Evolutionary conservation across 2,329 filamentous ascomycete species (phyloP).

Genomic region (Alternaria brassicicola): DNA sequence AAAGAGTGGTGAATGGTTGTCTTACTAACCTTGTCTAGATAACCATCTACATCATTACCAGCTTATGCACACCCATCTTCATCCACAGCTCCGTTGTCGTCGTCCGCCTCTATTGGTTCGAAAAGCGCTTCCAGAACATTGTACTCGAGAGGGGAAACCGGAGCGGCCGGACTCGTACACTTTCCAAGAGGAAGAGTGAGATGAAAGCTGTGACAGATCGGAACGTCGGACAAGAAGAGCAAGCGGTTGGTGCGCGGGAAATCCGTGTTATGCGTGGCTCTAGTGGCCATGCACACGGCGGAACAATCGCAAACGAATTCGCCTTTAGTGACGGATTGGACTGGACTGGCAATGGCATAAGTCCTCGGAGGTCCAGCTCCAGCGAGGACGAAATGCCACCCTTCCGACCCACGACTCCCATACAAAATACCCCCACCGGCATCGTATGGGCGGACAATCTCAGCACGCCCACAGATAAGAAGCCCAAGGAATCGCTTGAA

Average conservation of each 20-base stretch:
- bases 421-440: slow-evolving; percentile 19
- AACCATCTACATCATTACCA: slow-evolving; percentile 48
- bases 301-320: slow-evolving; percentile 62
- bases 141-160: slow-evolving; percentile 70
- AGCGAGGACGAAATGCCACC: slow-evolving; percentile 28
- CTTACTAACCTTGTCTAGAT: slow-evolving; percentile 43
- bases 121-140: slow-evolving; percentile 89
- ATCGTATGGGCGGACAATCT: slow-evolving; percentile 34
- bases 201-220: slow-evolving; percentile 55
- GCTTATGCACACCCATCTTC: slow-evolving; percentile 50
- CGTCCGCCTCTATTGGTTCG: slow-evolving; percentile 95
- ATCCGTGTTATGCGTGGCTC: slow-evolving; percentile 70
- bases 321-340: slow-evolving; percentile 55
- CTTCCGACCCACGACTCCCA: slow-evolving; percentile 21
- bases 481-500: slow-evolving; percentile 61
- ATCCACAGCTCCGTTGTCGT: slow-evolving; percentile 77
- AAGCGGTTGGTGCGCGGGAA: slow-evolving; percentile 67
- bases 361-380: slow-evolving; percentile 13
- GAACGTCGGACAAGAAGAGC: slow-evolving; percentile 58
- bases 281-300: slow-evolving; percentile 58
- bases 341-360: slow-evolving; percentile 19
- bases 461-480: slow-evolving; percentile 58
- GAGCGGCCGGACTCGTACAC: slow-evolving; percentile 65
- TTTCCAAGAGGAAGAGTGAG: slow-evolving; percentile 59
- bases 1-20: not conserved